Evolutionary conservation across 2,329 filamentous ascomycete species (phyloP).

Genomic region (Tympanopsis confertula): DNA sequence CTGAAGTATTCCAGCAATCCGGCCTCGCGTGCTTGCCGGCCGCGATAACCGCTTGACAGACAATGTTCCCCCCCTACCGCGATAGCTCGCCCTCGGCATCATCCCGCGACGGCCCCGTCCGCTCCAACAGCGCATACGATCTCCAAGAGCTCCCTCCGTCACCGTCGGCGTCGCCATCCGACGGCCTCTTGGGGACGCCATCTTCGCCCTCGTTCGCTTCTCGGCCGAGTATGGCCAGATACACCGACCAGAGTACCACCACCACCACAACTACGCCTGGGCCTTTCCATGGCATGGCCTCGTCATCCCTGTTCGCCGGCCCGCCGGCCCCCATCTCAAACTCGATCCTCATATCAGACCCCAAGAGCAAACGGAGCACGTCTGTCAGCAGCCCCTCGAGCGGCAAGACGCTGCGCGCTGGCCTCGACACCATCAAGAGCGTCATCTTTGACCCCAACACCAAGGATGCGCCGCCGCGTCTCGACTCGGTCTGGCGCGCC

Average conservation of each 20-base stretch:
- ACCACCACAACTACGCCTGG: too few relatives aligned
- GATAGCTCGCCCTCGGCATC: conserved; percentile 12
- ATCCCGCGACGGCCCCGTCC: conserved; percentile 11
- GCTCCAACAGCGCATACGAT: conserved; percentile 19
- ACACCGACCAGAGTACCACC: neutral
- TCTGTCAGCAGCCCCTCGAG: too few relatives aligned
- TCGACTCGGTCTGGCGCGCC: conserved; percentile 33
- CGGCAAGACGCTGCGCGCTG: too few relatives aligned
- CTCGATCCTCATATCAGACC: conserved; percentile 24
- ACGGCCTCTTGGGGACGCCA: conserved; percentile 1
- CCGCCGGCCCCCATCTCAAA: conserved; percentile 37
- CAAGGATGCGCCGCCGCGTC: conserved; percentile 10
- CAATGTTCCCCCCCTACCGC: conserved; percentile 4
- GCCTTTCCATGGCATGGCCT: conserved; percentile 7
- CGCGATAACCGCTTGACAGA: too few relatives aligned
- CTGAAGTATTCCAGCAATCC: too few relatives aligned
- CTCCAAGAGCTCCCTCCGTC: conserved; percentile 25
- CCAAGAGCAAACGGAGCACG: conserved; percentile 13
- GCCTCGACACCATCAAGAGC: conserved; percentile 14
- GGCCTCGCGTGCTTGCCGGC: too few relatives aligned
- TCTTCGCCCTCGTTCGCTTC: neutral
- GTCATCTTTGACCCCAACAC: conserved; percentile 21
- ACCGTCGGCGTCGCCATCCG: conserved; percentile 7
- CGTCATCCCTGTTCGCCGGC: conserved; percentile 28
- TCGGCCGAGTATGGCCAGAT: neutral